Conservation (phyloP, 2,329 filamentous ascomycete genomes). For the Colletotrichum cuscutae region DNA sequence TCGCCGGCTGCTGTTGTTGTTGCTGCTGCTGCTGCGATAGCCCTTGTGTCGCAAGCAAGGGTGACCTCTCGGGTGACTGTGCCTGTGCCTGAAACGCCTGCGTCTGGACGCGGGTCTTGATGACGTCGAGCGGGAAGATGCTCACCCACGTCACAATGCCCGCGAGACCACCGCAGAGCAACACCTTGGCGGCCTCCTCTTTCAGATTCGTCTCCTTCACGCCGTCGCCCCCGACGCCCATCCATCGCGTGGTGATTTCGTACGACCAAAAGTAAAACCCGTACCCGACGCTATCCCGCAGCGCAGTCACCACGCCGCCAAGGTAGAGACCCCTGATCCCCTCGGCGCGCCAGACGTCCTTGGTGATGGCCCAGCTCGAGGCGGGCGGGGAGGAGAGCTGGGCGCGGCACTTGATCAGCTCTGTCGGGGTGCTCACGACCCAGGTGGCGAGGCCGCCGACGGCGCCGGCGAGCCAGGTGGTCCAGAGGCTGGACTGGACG, state of each 20-base stretch:
- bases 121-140: conserved; percentile 89
- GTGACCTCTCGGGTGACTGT: conserved; percentile 37
- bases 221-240: conserved; percentile 49
- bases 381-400: conserved; percentile 66
- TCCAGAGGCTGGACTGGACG: conserved; percentile 62
- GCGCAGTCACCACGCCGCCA: conserved; percentile 82
- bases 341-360: conserved; percentile 64
- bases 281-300: conserved; percentile 91
- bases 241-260: conserved; percentile 74
- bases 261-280: conserved; percentile 98
- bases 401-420: conserved; percentile 89
- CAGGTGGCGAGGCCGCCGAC: conserved; percentile 86
- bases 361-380: conserved; percentile 73
- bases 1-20: conserved; percentile 38
- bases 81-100: conserved; percentile 56
- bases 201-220: conserved; percentile 39
- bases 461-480: conserved; percentile 83
- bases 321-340: conserved; percentile 80
- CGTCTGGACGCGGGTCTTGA: conserved; percentile 92
- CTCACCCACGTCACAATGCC: conserved; percentile 90
- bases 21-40: conserved; percentile 34
- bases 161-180: conserved; percentile 88
- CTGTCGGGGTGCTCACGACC: conserved; percentile 86
- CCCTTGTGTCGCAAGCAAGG: conserved; percentile 45
- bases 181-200: conserved; percentile 68